Percentiles rank a stretch among this genome's conserved stretches.
phyloP scores from a whole-genome alignment of 2,329 filamentous ascomycete species.

The Fonsecaea pedrosoi region DNA sequence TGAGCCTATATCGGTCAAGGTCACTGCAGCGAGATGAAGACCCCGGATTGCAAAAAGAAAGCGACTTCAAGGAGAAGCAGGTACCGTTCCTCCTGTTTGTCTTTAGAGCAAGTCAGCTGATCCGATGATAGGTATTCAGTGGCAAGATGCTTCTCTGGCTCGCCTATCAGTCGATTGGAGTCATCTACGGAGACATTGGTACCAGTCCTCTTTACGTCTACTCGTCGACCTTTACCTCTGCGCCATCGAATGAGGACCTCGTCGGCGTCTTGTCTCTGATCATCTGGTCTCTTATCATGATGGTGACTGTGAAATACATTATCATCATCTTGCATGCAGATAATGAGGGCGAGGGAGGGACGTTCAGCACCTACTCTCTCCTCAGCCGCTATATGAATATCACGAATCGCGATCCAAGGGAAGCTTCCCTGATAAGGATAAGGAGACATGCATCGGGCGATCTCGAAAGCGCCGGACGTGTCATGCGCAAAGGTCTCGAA shows the following conservation, averaged over 20 bases:
- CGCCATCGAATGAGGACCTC: conserved; percentile 55
- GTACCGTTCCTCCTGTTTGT: conserved; percentile 6
- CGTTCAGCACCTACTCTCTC: conserved; percentile 61
- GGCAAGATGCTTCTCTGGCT: conserved; percentile 47
- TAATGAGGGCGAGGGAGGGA: conserved; percentile 65
- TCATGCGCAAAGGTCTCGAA: conserved; percentile 56
- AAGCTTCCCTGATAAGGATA: conserved; percentile 56
- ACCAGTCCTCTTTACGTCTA: conserved; percentile 65
- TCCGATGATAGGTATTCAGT: conserved; percentile 40
- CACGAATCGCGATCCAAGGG: conserved; percentile 59
- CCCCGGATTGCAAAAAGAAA: conserved; percentile 35
- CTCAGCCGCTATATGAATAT: conserved; percentile 62
- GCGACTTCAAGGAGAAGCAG: conserved; percentile 38
- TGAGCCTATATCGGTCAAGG: conserved; percentile 11
- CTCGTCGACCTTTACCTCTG: conserved; percentile 59
- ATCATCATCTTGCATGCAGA: conserved; percentile 61
- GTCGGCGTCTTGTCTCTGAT: conserved; percentile 62
- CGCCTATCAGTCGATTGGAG: conserved; percentile 63
- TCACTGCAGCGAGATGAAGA: conserved; percentile 34
- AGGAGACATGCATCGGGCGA: conserved; percentile 55
- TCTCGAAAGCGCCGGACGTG: conserved; percentile 51
- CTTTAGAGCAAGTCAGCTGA: neutral
- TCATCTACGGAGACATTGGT: conserved; percentile 67
- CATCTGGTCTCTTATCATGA: conserved; percentile 62
- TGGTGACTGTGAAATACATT: conserved; percentile 65